These are phyloP conservation scores for Cladosporium velox DNA, from an alignment of 2,329 filamentous ascomycete genomes.

Conservation along the genomic window DNA sequence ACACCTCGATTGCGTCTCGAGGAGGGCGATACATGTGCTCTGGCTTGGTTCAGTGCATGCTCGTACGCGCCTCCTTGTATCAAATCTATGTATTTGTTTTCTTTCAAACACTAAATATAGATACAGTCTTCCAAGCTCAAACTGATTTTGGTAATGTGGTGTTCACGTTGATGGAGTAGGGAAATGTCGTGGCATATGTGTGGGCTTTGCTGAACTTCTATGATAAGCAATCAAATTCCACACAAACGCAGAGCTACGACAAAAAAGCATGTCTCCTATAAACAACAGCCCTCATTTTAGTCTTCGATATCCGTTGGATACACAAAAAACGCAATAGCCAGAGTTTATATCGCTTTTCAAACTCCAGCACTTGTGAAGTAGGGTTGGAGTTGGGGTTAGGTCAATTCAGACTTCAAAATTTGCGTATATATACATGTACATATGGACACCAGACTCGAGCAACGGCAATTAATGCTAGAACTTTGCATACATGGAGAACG, in stretches of 20 bases:
- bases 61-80: too few relatives aligned
- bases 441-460: neutral
- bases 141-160: too few relatives aligned
- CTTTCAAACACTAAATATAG: too few relatives aligned
- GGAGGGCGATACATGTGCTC: neutral
- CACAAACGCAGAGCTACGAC: neutral
- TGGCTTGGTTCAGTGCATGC: neutral
- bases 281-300: rapidly evolving
- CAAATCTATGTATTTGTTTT: too few relatives aligned
- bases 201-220: too few relatives aligned
- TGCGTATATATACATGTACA: neutral
- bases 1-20: neutral
- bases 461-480: neutral
- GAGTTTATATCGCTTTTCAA: neutral
- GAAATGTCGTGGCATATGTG: too few relatives aligned
- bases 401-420: neutral
- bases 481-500: neutral
- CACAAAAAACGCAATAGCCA: neutral
- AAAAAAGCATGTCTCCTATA: neutral
- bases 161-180: too few relatives aligned
- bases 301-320: neutral
- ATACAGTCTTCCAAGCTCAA: too few relatives aligned
- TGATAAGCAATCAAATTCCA: neutral
- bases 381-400: neutral
- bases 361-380: neutral